phyloP scores from a whole-genome alignment of 805 yeast species.

The Metschnikowia chrysomelidarum region DNA sequence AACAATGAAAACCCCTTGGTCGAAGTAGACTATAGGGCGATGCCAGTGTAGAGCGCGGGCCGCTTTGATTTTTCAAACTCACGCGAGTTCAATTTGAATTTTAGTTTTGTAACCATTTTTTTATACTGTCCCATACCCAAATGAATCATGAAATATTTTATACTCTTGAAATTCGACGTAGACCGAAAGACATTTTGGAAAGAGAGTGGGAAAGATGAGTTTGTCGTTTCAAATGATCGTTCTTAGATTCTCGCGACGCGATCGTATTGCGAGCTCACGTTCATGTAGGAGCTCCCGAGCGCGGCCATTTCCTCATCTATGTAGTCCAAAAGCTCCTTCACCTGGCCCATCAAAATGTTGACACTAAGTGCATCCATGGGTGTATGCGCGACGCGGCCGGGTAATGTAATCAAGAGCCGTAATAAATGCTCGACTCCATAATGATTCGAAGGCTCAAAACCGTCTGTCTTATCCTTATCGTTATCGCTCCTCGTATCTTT shows the following conservation, averaged over 20 bases:
- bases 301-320: conserved; percentile 43
- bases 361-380: conserved; percentile 77
- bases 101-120: neutral
- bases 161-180: no score
- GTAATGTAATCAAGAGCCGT: conserved; percentile 72
- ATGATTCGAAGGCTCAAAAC: conserved; percentile 26
- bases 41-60: conserved; percentile 43
- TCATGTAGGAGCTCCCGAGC: conserved; percentile 36
- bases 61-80: no score
- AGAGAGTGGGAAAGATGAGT: no score
- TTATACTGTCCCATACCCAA: neutral
- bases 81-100: no score
- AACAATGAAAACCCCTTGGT: conserved; percentile 67
- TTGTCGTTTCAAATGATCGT: no score
- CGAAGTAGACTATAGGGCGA: conserved; percentile 61
- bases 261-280: conserved; percentile 40
- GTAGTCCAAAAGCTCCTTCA: conserved; percentile 54
- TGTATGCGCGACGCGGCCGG: conserved; percentile 78
- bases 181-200: no score
- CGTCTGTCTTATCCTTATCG: conserved; percentile 30
- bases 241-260: conserved; percentile 21
- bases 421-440: conserved; percentile 85
- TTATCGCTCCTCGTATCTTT: no score
- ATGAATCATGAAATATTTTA: neutral
- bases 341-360: conserved; percentile 49